phyloP scores from a whole-genome alignment of 495 filamentous ascomycete species.

The Hypomontagnella submonticulosa region DNA sequence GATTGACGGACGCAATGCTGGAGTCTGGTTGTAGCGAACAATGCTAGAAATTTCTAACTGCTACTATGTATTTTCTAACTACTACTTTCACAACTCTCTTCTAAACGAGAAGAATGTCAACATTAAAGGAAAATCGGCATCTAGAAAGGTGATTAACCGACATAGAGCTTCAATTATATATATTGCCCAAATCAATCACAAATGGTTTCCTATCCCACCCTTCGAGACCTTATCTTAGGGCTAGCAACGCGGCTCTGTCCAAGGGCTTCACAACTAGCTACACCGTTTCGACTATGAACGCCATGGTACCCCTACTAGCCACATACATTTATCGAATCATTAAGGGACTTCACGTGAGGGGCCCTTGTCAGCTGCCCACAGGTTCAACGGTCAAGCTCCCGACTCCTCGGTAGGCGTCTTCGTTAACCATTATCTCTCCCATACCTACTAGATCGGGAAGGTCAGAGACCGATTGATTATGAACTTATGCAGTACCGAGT shows the following conservation, averaged over 20 bases:
- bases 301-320: background rate
- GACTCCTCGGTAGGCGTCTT: conserved; percentile 11
- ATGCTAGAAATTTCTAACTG: too few species aligned
- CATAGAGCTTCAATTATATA: too few species aligned
- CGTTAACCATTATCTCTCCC: background rate
- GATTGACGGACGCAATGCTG: conserved; percentile 8
- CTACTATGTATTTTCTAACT: too few species aligned
- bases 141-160: too few species aligned
- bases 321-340: background rate
- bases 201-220: too few species aligned
- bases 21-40: background rate
- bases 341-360: conserved; percentile 5
- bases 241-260: too few species aligned
- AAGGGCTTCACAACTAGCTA: background rate
- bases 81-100: too few species aligned
- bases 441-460: conserved; percentile 31
- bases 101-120: too few species aligned
- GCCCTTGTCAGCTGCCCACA: conserved; percentile 6
- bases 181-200: too few species aligned
- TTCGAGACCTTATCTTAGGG: too few species aligned
- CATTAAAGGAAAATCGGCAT: too few species aligned
- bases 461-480: conserved; percentile 7
- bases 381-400: conserved; percentile 15
- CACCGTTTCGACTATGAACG: conserved; percentile 2
- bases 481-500: background rate